Evolutionary conservation across 2,329 filamentous ascomycete species (phyloP).

Genomic region (Rutstroemia sp.): DNA sequence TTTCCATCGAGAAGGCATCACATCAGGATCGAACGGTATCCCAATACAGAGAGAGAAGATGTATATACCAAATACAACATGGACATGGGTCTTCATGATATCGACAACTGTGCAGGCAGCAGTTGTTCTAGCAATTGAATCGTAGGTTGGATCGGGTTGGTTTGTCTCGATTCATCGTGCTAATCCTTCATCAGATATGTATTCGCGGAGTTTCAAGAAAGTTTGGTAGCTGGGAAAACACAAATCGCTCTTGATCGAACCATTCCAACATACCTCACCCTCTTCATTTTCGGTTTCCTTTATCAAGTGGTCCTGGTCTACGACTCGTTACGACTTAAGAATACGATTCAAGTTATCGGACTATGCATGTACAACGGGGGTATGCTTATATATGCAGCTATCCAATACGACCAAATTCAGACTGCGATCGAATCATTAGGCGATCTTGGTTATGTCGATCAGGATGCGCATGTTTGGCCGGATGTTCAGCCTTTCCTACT

Average conservation of each 20-base stretch:
- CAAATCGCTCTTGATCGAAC: slow-evolving; percentile 53
- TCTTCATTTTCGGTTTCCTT: slow-evolving; percentile 96
- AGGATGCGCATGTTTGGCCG: slow-evolving; percentile 50
- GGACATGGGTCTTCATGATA: slow-evolving; percentile 81
- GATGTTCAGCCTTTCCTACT: slow-evolving; percentile 70
- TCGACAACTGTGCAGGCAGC: slow-evolving; percentile 69
- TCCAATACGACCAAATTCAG: slow-evolving; percentile 86
- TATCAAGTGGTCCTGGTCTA: slow-evolving; percentile 87
- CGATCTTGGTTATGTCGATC: slow-evolving; percentile 35
- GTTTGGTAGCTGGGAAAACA: slow-evolving; percentile 42
- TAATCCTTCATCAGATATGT: slow-evolving; percentile 53
- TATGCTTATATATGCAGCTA: slow-evolving; percentile 83
- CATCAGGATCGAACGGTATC: slow-evolving; percentile 12
- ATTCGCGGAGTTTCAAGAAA: slow-evolving; percentile 76
- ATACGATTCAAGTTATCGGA: slow-evolving; percentile 97
- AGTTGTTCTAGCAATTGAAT: slow-evolving; percentile 76
- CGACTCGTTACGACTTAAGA: slow-evolving; percentile 89
- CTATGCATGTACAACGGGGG: slow-evolving; percentile 88
- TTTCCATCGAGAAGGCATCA: slow-evolving; percentile 27
- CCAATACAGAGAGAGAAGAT: slow-evolving; percentile 38
- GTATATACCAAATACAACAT: slow-evolving; percentile 70
- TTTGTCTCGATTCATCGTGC: slow-evolving; percentile 2
- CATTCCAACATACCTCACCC: slow-evolving; percentile 89
- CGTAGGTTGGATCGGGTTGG: slow-evolving; percentile 48
- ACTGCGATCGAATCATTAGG: slow-evolving; percentile 57